Evolutionary conservation across 1,284 basidiomycete genomes (phyloP).

Genomic region (Malassezia pachydermatis): DNA sequence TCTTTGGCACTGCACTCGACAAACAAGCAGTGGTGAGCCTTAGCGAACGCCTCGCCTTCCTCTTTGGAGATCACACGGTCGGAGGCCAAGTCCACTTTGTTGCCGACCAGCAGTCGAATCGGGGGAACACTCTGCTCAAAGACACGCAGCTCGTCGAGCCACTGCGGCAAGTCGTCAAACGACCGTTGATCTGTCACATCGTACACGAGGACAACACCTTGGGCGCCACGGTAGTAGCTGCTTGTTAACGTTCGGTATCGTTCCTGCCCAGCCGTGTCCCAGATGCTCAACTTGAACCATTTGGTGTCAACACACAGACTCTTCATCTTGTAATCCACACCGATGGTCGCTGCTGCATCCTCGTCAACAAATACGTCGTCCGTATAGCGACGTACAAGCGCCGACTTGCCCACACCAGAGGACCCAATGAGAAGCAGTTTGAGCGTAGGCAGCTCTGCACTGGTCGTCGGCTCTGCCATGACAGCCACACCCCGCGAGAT

Average conservation of each 20-base stretch:
- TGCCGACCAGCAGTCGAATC: conserved; percentile 86
- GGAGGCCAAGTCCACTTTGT: conserved; percentile 87
- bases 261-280: conserved; percentile 50
- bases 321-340: conserved; percentile 54
- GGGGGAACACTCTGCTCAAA: conserved; percentile 64
- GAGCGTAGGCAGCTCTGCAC: conserved; percentile 46
- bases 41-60: conserved; percentile 72
- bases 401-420: conserved; percentile 76
- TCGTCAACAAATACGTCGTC: conserved; percentile 95
- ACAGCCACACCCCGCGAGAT: too few relatives aligned
- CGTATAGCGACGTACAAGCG: conserved; percentile 80
- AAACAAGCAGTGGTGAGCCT: conserved; percentile 69
- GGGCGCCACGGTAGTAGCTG: conserved; percentile 83
- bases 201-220: conserved; percentile 89
- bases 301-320: conserved; percentile 51
- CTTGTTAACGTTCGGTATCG: conserved; percentile 72
- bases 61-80: conserved; percentile 71
- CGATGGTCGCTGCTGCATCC: conserved; percentile 88
- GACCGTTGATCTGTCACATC: conserved; percentile 82
- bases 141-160: conserved; percentile 89
- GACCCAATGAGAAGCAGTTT: conserved; percentile 60
- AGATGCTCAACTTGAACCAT: conserved; percentile 55
- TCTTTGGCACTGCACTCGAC: conserved; percentile 58
- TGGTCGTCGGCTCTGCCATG: conserved; percentile 20
- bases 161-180: conserved; percentile 80